Percentiles rank a stretch among this genome's conserved stretches.
Evolutionary conservation across 352 stramenopile genomes (phyloP).

Genomic region (Globisporangium abappressorium): DNA sequence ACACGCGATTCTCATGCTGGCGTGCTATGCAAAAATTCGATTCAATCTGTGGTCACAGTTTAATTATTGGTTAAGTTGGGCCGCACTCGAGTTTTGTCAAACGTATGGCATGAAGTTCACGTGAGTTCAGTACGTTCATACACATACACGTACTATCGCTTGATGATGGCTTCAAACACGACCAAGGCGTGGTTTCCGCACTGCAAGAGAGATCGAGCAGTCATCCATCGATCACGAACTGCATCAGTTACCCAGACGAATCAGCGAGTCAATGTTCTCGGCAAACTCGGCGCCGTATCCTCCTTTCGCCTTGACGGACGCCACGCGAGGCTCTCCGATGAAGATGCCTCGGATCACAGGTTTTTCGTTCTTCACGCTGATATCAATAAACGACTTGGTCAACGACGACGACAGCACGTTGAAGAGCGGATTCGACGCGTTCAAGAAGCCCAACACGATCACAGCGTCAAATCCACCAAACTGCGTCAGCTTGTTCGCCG

Average conservation of each 20-base stretch:
- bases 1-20: too few relatives aligned
- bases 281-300: conserved; percentile 72
- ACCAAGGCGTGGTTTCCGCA: not conserved
- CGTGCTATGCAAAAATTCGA: not conserved
- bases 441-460: conserved; percentile 79
- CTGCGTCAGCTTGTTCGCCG: conserved; percentile 76
- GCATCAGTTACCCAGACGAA: conserved; percentile 59
- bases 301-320: conserved; percentile 68
- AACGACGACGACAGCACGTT: conserved; percentile 48
- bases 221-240: not conserved
- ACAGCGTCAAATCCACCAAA: conserved; percentile 68
- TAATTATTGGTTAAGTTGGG: not conserved
- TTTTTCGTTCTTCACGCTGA: conserved; percentile 79
- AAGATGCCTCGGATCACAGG: conserved; percentile 79
- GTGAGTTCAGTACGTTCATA: conserved; percentile 1
- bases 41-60: not conserved
- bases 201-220: not conserved
- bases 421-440: conserved; percentile 62
- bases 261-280: conserved; percentile 49
- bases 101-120: not conserved
- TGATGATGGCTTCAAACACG: not conserved
- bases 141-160: not conserved
- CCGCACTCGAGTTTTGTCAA: not conserved
- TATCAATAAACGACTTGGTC: conserved; percentile 78
- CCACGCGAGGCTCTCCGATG: conserved; percentile 69